These are phyloP conservation scores for Otatea glauca DNA, from an alignment of 176 grass and related monocot species.

Conservation along the genomic window DNA sequence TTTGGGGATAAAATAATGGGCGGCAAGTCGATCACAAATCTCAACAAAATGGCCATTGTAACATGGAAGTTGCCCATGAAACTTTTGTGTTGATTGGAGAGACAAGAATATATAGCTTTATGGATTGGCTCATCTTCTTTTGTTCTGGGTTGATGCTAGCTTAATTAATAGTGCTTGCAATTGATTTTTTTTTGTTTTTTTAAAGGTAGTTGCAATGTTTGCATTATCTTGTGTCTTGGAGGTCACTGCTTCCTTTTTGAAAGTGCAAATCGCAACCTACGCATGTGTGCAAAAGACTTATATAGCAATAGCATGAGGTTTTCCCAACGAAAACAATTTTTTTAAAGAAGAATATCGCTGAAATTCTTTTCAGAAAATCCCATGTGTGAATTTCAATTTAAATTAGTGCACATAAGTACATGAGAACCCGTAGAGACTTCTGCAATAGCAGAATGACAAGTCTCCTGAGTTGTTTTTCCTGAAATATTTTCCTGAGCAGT, in stretches of 20 bases:
- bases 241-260: not conserved
- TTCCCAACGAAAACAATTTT: no score
- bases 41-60: not conserved
- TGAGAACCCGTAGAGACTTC: not conserved
- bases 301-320: no score
- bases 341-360: not conserved
- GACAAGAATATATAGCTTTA: not conserved
- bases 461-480: not conserved
- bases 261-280: not conserved
- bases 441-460: not conserved
- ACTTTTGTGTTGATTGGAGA: not conserved
- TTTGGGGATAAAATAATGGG: not conserved
- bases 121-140: not conserved
- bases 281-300: not conserved
- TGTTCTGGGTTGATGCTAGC: not conserved
- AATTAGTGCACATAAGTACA: not conserved
- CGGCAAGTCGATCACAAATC: not conserved
- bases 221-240: not conserved
- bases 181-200: no score
- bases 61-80: not conserved
- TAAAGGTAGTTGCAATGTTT: not conserved
- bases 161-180: not conserved
- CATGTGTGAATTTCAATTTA: no score
- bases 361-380: no score
- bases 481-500: no score